A percentile compares a stretch with the other conserved stretches of the same genome.
These are phyloP conservation scores for Ustilago loliicola DNA, from an alignment of 1,284 basidiomycete species.

Conservation along the genomic window DNA sequence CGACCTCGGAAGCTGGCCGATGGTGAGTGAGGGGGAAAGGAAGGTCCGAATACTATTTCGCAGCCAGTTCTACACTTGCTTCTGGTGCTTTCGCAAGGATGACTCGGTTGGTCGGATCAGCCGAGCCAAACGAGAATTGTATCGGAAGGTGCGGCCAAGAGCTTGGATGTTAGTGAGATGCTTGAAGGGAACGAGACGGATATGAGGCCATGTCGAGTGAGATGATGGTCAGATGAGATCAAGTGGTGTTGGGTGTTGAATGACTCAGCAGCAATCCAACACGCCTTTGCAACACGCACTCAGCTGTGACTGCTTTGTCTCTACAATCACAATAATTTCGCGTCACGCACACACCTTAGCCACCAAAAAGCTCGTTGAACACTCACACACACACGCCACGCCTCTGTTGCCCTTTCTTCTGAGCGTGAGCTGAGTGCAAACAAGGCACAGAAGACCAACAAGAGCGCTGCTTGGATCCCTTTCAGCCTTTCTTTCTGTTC, in stretches of 20 bases:
- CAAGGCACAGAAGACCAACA: neutral
- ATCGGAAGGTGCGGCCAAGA: neutral
- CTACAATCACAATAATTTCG: slow-evolving; percentile 5
- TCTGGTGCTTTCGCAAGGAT: neutral
- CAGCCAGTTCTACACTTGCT: neutral
- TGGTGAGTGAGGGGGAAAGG: neutral
- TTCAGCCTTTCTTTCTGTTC: neutral
- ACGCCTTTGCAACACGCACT: slow-evolving; percentile 6
- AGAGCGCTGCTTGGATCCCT: slow-evolving; percentile 11
- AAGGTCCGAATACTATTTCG: neutral
- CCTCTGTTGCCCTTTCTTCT: slow-evolving; percentile 3
- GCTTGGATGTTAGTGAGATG: neutral
- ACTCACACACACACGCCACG: neutral
- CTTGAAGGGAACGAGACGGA: neutral
- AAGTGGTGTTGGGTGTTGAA: neutral
- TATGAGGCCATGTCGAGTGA: neutral
- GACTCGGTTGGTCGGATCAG: neutral
- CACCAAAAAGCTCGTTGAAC: neutral
- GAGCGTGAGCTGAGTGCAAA: neutral
- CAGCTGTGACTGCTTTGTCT: neutral
- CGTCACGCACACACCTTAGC: neutral
- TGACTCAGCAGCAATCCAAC: slow-evolving; percentile 2
- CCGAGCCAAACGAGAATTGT: neutral
- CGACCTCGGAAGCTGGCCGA: neutral
- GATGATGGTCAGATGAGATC: neutral